A percentile compares a stretch with the other conserved stretches of the same genome.
phyloP scores from a whole-genome alignment of 2,329 filamentous ascomycete species.

The Sarocladium strictum region DNA sequence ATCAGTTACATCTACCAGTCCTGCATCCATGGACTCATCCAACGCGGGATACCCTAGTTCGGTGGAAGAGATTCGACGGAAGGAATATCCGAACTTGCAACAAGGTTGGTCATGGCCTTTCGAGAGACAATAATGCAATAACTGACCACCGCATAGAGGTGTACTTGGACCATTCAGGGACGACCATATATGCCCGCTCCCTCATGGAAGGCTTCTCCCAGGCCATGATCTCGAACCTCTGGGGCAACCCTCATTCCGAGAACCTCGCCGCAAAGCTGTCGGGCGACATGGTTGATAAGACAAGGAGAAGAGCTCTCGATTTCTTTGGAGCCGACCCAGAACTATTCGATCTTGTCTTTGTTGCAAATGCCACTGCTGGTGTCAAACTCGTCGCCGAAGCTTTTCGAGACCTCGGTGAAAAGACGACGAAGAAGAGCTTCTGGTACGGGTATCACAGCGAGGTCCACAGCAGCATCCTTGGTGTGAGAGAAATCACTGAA shows the following conservation, averaged over 20 bases:
- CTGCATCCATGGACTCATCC: not conserved
- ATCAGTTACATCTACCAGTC: not conserved
- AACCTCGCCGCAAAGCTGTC: conserved; percentile 53
- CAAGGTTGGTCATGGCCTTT: not conserved
- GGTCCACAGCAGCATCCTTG: conserved; percentile 59
- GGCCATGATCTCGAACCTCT: conserved; percentile 51
- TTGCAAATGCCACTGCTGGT: conserved; percentile 56
- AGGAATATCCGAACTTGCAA: conserved; percentile 4
- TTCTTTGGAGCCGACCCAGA: conserved; percentile 54
- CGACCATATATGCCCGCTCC: conserved; percentile 53
- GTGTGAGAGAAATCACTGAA: conserved; percentile 58
- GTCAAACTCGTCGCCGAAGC: conserved; percentile 56
- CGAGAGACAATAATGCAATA: not conserved
- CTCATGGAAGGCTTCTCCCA: conserved; percentile 49
- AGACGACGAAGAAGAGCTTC: conserved; percentile 38
- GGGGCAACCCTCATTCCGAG: conserved; percentile 63
- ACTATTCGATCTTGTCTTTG: conserved; percentile 57
- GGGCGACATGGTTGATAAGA: conserved; percentile 50
- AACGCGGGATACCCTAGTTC: not conserved
- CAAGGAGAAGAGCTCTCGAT: conserved; percentile 45
- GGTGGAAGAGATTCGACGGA: not conserved
- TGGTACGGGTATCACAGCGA: conserved; percentile 58
- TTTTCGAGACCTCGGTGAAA: conserved; percentile 47
- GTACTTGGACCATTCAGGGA: conserved; percentile 54
- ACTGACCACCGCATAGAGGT: conserved; percentile 18